phyloP scores from a whole-genome alignment of 805 yeast genomes.

The Ogataea saltuana region DNA sequence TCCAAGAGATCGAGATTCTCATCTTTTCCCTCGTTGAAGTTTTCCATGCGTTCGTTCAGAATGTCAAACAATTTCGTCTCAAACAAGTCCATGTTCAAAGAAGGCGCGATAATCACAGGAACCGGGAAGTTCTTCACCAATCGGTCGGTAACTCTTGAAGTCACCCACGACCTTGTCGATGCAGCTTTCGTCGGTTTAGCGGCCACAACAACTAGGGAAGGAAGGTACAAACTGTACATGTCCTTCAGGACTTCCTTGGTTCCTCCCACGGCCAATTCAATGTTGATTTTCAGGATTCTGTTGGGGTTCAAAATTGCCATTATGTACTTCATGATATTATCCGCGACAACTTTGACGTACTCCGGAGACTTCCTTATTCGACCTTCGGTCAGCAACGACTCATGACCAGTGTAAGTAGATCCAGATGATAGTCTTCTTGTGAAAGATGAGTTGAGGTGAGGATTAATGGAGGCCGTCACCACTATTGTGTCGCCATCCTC shows the following conservation, averaged over 20 bases:
- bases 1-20: conserved; percentile 21
- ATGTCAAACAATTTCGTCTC: conserved; percentile 45
- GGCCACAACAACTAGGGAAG: conserved; percentile 56
- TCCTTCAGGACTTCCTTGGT: conserved; percentile 59
- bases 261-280: conserved; percentile 61
- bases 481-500: conserved; percentile 69
- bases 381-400: conserved; percentile 30
- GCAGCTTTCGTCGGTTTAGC: conserved; percentile 51
- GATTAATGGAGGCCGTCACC: conserved; percentile 54
- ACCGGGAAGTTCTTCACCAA: conserved; percentile 63
- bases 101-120: conserved; percentile 69
- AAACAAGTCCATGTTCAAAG: conserved; percentile 54
- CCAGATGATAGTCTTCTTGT: conserved; percentile 24
- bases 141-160: conserved; percentile 63
- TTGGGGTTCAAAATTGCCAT: conserved; percentile 47
- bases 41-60: conserved; percentile 27
- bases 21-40: conserved; percentile 11
- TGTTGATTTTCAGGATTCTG: conserved; percentile 49
- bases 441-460: conserved; percentile 27
- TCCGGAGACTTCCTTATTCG: conserved; percentile 47
- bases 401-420: conserved; percentile 7
- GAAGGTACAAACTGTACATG: conserved; percentile 60
- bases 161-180: conserved; percentile 59
- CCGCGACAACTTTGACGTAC: conserved; percentile 44
- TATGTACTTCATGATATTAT: conserved; percentile 54